phyloP scores from a whole-genome alignment of 2,329 filamentous ascomycete species.

The Coniella lustricola region DNA sequence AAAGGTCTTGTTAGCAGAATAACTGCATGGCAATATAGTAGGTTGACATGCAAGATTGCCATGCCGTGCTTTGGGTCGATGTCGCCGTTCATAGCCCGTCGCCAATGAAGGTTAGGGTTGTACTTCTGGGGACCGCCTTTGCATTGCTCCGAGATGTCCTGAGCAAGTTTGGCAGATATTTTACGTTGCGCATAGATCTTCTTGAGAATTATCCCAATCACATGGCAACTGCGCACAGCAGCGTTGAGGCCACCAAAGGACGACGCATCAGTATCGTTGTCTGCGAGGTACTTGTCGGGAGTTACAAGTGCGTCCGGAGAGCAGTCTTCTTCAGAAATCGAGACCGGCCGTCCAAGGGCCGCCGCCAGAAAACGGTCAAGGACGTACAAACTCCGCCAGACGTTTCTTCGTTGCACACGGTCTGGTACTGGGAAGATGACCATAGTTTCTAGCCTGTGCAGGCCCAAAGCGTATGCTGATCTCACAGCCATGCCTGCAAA shows the following conservation, averaged over 20 bases:
- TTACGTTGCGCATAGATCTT: conserved; percentile 54
- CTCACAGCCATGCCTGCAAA: conserved; percentile 53
- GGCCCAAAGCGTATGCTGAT: conserved; percentile 53
- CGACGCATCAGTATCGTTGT: conserved; percentile 15
- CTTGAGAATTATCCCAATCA: conserved; percentile 51
- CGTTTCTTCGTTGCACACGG: conserved; percentile 42
- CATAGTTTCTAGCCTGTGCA: conserved; percentile 55
- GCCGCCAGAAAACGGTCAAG: conserved; percentile 58
- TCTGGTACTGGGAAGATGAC: conserved; percentile 42
- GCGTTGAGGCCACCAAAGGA: conserved; percentile 39
- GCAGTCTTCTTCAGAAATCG: conserved; percentile 57
- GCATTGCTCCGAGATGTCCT: conserved; percentile 49
- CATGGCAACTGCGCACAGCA: conserved; percentile 48
- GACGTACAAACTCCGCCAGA: conserved; percentile 60
- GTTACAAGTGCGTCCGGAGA: conserved; percentile 38
- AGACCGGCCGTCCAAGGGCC: conserved; percentile 53
- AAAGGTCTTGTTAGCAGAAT: conserved; percentile 59
- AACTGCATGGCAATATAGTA: conserved; percentile 56
- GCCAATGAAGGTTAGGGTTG: conserved; percentile 42
- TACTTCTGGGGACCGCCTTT: conserved; percentile 44
- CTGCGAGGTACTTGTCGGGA: conserved; percentile 10
- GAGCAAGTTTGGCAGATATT: conserved; percentile 49
- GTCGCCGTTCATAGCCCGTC: conserved; percentile 35
- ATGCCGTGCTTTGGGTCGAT: conserved; percentile 43
- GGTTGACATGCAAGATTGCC: conserved; percentile 54